Evolutionary conservation across 2,329 filamentous ascomycete genomes (phyloP).

Genomic region (Pyrenochaeta sp.): DNA sequence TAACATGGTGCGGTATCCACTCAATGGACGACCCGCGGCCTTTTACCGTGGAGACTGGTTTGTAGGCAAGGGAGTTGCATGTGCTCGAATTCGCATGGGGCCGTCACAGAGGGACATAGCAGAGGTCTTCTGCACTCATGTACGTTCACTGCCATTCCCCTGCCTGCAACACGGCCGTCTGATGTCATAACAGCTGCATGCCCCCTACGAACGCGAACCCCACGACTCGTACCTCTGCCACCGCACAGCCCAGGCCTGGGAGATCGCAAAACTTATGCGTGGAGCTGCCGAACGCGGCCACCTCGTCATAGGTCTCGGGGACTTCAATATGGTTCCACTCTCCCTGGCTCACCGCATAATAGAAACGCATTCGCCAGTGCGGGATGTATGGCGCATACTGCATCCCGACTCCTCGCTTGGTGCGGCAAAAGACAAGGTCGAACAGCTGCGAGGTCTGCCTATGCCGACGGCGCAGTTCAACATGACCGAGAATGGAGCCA

Average conservation of each 20-base stretch:
- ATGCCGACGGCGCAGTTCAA: conserved; percentile 82
- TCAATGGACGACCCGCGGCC: conserved; percentile 91
- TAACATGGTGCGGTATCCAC: conserved; percentile 83
- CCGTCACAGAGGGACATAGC: conserved; percentile 69
- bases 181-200: conserved; percentile 71
- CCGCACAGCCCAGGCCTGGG: conserved; percentile 91
- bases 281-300: conserved; percentile 81
- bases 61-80: conserved; percentile 92
- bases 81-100: conserved; percentile 78
- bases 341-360: conserved; percentile 86
- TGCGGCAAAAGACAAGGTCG: conserved; percentile 70
- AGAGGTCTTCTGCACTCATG: conserved; percentile 93
- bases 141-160: conserved; percentile 37
- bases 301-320: conserved; percentile 84
- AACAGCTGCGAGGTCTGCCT: conserved; percentile 69
- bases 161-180: conserved; percentile 47
- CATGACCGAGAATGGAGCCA: conserved; percentile 80
- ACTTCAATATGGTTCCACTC: conserved; percentile 95
- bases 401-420: conserved; percentile 86
- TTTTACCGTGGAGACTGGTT: conserved; percentile 97
- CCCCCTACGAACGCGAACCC: conserved; percentile 81
- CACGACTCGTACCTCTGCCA: conserved; percentile 90
- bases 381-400: conserved; percentile 83
- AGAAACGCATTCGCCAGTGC: conserved; percentile 76
- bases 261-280: conserved; percentile 87